Evolutionary conservation across 2,329 filamentous ascomycete species (phyloP).

Genomic region (Acrocalymma vagum): DNA sequence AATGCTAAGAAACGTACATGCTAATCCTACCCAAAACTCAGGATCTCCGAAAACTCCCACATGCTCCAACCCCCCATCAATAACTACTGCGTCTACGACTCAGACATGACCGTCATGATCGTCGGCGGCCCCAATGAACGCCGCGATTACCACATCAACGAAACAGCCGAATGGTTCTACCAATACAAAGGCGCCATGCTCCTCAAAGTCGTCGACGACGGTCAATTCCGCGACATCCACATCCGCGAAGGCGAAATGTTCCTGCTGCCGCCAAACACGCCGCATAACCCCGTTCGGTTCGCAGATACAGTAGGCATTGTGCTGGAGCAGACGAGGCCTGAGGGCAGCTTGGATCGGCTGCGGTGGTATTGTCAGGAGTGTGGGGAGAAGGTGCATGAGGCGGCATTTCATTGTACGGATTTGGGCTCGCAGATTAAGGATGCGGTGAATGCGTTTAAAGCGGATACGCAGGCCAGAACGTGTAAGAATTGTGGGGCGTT

Average conservation of each 20-base stretch:
- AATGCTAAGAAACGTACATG: conserved; percentile 2
- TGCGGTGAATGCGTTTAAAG: conserved; percentile 84
- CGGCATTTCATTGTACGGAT: conserved; percentile 86
- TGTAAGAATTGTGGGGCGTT: conserved; percentile 80
- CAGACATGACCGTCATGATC: conserved; percentile 86
- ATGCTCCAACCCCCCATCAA: conserved; percentile 93
- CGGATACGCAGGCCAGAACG: conserved; percentile 72
- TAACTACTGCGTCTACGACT: conserved; percentile 96
- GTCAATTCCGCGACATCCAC: conserved; percentile 80
- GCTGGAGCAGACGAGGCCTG: conserved; percentile 82
- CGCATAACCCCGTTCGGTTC: conserved; percentile 94
- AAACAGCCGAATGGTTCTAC: conserved; percentile 97
- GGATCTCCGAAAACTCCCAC: conserved; percentile 91
- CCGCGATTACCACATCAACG: conserved; percentile 98
- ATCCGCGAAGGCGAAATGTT: conserved; percentile 96
- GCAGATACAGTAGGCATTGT: conserved; percentile 94
- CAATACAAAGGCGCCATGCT: conserved; percentile 94
- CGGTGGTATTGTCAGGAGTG: conserved; percentile 89
- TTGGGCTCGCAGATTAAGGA: conserved; percentile 94
- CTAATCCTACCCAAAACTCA: conserved; percentile 51
- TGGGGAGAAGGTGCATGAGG: conserved; percentile 80
- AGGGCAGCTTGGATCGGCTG: conserved; percentile 76
- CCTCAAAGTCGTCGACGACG: conserved; percentile 83
- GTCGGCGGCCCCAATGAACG: conserved; percentile 95
- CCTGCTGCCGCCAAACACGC: conserved; percentile 90